Percentiles rank a stretch among this genome's conserved stretches.
phyloP scores from a whole-genome alignment of 768 basidiomycete species.

The Lentinus tigrinus region DNA sequence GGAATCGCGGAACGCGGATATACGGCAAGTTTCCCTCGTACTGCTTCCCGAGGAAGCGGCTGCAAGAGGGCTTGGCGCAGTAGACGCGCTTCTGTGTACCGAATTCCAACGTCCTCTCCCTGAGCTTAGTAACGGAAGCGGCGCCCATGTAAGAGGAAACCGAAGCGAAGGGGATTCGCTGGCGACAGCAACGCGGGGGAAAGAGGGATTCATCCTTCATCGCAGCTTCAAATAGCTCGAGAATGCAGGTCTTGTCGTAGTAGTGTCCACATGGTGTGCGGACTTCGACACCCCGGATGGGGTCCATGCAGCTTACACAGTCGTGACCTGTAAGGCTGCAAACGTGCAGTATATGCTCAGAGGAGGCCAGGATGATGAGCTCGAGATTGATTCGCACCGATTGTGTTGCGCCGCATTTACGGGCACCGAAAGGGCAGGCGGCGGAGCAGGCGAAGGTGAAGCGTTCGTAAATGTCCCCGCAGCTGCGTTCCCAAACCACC shows the following conservation, averaged over 20 bases:
- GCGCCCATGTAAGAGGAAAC: conserved; percentile 28
- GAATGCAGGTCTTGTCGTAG: conserved; percentile 25
- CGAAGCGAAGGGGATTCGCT: conserved; percentile 27
- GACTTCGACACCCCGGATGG: background rate
- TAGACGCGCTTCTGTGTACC: conserved; percentile 37
- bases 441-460: too few species aligned
- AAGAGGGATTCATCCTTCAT: conserved; percentile 27
- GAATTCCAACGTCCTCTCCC: conserved; percentile 31
- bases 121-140: conserved; percentile 20
- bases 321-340: conserved; percentile 7
- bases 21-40: background rate
- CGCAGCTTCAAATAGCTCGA: conserved; percentile 23
- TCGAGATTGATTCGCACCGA: background rate
- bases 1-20: background rate
- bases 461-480: too few species aligned
- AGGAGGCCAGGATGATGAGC: background rate
- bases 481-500: too few species aligned
- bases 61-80: conserved; percentile 35
- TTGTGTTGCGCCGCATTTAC: background rate
- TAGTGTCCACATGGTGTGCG: conserved; percentile 26
- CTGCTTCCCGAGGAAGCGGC: conserved; percentile 29
- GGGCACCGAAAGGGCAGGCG: too few species aligned
- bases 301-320: conserved; percentile 21
- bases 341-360: background rate
- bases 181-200: conserved; percentile 41